Evolutionary conservation across 2,329 filamentous ascomycete genomes (phyloP), one percentile per base, ranked within the genome.

Genomic region (Didymella exigua): DNA sequence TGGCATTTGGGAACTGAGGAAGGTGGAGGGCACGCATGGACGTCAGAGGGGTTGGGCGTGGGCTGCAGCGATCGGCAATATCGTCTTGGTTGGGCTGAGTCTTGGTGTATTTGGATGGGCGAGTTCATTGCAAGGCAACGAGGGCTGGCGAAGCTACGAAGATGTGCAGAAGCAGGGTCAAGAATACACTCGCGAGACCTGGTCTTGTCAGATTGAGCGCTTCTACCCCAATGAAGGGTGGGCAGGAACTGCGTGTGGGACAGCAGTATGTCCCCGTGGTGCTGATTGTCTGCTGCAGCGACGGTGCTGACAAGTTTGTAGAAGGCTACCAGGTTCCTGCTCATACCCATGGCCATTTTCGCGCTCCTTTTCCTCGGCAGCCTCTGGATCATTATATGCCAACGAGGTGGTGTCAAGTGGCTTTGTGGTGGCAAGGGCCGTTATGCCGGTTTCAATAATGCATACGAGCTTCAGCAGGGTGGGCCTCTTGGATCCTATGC

Each of bases 1-100:
- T 24, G 69, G 62, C 0, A 64, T 68, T 42, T 73, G 68, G 69
- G 69, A 73, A 37, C 43, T 73, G 54, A 53, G 63, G n/a, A 61
- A 61, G 13, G 55, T 68, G 2, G 59, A 71, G 43, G 70, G 68
- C 21, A 65, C 54, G 14, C 54, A 56, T 23, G 24, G 50, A 13
- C 57, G 62, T 46, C 63, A 70, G 52, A 52, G 68, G 24, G 27
- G 45, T 10, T 73, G 70, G 70, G 60, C 54, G 7, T 73, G 70
- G 69, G 33, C 53, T 4, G 40, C 64, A n/a, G n/a, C 68, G 1
- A 10, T 65, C 4, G 40, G 53, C 26, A 67, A 66, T 29, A 9
- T 66, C 9, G 16, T 62, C 0, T 44, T 62, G 41, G 34, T 58
- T 1, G 67, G 48, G 2, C 58, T 57, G 5, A 62, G 62, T 29